Conservation (phyloP, 2,329 filamentous ascomycete species). For the Stenocarpella maydis region DNA sequence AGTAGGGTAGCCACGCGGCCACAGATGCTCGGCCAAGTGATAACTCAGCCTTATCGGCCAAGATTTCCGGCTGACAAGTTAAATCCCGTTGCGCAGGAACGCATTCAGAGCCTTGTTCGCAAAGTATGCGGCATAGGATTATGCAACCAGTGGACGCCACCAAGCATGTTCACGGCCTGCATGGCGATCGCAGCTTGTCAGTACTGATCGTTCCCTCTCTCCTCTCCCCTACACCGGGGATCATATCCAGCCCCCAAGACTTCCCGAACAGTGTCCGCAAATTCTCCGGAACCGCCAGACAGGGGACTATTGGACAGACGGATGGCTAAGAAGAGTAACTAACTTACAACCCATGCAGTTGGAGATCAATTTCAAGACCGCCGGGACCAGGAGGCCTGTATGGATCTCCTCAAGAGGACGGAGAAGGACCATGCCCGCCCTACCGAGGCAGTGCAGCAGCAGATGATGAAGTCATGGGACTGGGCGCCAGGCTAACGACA, state of each 20-base stretch:
- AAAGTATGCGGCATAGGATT: conserved; percentile 66
- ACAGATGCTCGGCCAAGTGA: not conserved
- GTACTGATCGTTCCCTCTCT: conserved; percentile 37
- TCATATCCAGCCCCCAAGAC: conserved; percentile 10
- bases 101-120: conserved; percentile 57
- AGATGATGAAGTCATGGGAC: conserved; percentile 44
- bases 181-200: conserved; percentile 64
- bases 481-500: conserved; percentile 32
- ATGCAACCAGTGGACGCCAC: conserved; percentile 63
- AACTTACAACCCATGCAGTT: conserved; percentile 38
- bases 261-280: not conserved
- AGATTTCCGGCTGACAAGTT: conserved; percentile 3
- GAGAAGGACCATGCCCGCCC: conserved; percentile 45
- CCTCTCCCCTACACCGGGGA: conserved; percentile 15
- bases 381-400: conserved; percentile 43
- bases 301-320: not conserved
- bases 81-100: conserved; percentile 43
- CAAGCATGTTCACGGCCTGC: conserved; percentile 63
- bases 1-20: conserved; percentile 36
- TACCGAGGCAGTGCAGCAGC: conserved; percentile 42
- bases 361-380: conserved; percentile 43
- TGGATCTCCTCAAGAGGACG: conserved; percentile 43
- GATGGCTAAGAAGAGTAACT: conserved; percentile 17
- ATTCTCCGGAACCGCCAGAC: not conserved
- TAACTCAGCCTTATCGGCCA: conserved; percentile 15